phyloP scores from a whole-genome alignment of 257 asterid genomes.

The Gentiana straminea region DNA sequence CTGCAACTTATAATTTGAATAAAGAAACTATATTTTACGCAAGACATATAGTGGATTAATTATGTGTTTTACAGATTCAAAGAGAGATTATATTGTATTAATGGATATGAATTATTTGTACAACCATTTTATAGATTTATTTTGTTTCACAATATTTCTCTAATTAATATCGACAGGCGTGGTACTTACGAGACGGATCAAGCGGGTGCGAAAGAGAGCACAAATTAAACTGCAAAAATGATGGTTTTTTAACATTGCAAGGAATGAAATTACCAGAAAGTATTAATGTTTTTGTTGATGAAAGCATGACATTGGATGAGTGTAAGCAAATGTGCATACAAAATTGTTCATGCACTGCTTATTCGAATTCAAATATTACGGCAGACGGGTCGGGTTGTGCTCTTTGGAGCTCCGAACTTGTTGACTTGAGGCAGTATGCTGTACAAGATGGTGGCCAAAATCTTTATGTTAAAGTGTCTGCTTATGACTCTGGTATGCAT shows the following conservation, averaged over 20 bases:
- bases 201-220: constrained; percentile 48
- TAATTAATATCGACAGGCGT: constrained; percentile 16
- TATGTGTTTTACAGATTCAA: too few species aligned
- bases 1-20: too few species aligned
- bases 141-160: too few species aligned
- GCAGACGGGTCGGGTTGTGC: constrained; percentile 65
- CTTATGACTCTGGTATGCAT: constrained; percentile 54
- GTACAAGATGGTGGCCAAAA: constrained; percentile 70
- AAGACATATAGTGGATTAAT: too few species aligned
- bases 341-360: constrained; percentile 66
- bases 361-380: constrained; percentile 36
- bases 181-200: constrained; percentile 74
- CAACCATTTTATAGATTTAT: too few species aligned
- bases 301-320: constrained; percentile 23
- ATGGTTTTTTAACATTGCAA: constrained; percentile 36
- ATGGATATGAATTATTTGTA: too few species aligned
- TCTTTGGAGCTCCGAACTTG: constrained; percentile 50
- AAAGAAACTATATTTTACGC: too few species aligned
- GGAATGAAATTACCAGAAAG: constrained; percentile 74
- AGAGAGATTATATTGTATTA: too few species aligned
- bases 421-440: constrained; percentile 81
- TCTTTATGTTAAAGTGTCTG: constrained; percentile 52
- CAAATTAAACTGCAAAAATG: constrained; percentile 36
- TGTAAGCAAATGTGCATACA: constrained; percentile 47
- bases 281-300: constrained; percentile 37